phyloP scores from a whole-genome alignment of 2,329 filamentous ascomycete genomes.

The Trichoderma koningiopsis region DNA sequence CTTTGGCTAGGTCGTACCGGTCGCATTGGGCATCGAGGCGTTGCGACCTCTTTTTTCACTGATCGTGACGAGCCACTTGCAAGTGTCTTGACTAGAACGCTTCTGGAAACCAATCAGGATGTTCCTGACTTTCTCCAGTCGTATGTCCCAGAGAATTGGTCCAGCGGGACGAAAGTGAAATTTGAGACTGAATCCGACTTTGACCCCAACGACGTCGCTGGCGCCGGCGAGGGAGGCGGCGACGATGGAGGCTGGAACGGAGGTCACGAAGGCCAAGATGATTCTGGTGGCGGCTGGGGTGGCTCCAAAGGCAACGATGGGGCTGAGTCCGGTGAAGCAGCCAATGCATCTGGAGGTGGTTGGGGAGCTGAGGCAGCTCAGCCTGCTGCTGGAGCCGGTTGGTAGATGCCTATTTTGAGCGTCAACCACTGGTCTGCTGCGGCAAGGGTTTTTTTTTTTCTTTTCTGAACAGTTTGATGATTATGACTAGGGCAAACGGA shows the following conservation, averaged over 20 bases:
- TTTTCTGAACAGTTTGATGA: not conserved
- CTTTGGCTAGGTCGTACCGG: conserved; percentile 74
- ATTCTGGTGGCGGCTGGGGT: conserved; percentile 25
- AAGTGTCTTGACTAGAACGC: conserved; percentile 73
- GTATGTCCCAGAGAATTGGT: conserved; percentile 59
- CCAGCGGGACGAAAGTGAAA: conserved; percentile 48
- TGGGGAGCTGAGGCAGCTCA: conserved; percentile 23
- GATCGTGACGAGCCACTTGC: conserved; percentile 74
- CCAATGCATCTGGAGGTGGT: conserved; percentile 6
- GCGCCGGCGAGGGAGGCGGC: conserved; percentile 31
- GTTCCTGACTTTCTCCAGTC: conserved; percentile 80
- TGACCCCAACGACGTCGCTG: conserved; percentile 44
- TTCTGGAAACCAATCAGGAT: conserved; percentile 76
- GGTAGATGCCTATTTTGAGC: not conserved
- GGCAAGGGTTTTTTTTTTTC: not conserved
- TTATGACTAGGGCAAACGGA: not conserved
- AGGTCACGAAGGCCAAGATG: not conserved
- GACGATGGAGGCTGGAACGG: conserved; percentile 28
- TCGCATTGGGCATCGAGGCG: conserved; percentile 83
- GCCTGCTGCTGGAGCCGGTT: not conserved
- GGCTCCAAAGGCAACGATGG: conserved; percentile 31
- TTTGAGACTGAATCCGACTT: conserved; percentile 60
- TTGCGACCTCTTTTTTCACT: conserved; percentile 88
- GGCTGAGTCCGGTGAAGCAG: conserved; percentile 29
- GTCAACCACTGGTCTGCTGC: not conserved